Percentiles rank a stretch among this genome's conserved stretches.
Conservation (phyloP, 495 filamentous ascomycete species). For the Penicillium macrosclerotiorum region DNA sequence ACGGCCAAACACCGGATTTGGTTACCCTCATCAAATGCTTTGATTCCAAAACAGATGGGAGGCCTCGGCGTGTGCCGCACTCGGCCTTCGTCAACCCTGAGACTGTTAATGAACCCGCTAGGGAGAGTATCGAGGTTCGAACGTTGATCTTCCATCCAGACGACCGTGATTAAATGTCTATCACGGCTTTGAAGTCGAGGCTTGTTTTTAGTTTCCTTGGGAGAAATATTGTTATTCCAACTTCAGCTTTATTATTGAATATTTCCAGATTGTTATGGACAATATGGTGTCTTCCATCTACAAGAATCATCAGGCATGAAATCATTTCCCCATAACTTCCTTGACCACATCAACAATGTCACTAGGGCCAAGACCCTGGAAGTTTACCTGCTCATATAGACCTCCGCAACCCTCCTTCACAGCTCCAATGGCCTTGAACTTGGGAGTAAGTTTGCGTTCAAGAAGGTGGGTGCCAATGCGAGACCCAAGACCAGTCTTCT, state of each 20-base stretch:
- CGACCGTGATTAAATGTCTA: conserved; percentile 34
- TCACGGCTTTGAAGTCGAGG: too few relatives aligned
- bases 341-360: conserved; percentile 31
- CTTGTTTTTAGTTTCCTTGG: too few relatives aligned
- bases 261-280: neutral
- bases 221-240: neutral
- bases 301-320: neutral
- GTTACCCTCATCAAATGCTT: conserved; percentile 71
- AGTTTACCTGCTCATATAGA: conserved; percentile 37
- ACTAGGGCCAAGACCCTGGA: conserved; percentile 35
- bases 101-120: conserved; percentile 41
- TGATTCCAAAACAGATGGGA: conserved; percentile 59
- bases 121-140: conserved; percentile 67
- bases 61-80: conserved; percentile 57
- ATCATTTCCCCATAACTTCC: conserved; percentile 25
- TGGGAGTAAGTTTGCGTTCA: conserved; percentile 34
- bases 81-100: conserved; percentile 58
- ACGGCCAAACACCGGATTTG: conserved; percentile 54
- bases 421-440: conserved; percentile 34
- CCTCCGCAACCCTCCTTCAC: conserved; percentile 39
- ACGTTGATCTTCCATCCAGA: conserved; percentile 56
- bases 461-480: conserved; percentile 34
- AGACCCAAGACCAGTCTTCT: conserved; percentile 43
- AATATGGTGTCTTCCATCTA: neutral
- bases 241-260: neutral